These are phyloP conservation scores for Macrolepiota albuminosa DNA, from an alignment of 768 basidiomycete species.

Conservation along the genomic window DNA sequence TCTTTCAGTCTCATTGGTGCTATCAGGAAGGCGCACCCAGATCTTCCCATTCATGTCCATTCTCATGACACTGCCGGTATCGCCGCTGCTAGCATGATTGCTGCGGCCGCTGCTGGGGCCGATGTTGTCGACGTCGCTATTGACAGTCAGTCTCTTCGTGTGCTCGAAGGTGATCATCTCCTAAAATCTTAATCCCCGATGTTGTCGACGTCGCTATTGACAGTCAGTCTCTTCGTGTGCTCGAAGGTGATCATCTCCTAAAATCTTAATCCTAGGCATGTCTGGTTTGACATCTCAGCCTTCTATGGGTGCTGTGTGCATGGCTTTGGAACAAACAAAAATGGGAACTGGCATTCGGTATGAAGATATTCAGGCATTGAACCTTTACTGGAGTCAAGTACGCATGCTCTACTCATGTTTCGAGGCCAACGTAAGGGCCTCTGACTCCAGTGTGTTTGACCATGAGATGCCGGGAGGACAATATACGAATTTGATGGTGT, in stretches of 20 bases:
- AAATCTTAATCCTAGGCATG: constrained; percentile 60
- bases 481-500: constrained; percentile 89
- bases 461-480: constrained; percentile 99
- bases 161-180: constrained; percentile 1
- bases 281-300: constrained; percentile 98
- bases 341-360: constrained; percentile 96
- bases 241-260: constrained; percentile 4
- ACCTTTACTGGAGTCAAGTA: constrained; percentile 97
- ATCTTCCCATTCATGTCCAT: constrained; percentile 98
- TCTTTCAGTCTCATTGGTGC: constrained; percentile 77
- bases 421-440: constrained; percentile 96
- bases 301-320: constrained; percentile 96
- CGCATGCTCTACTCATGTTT: constrained; percentile 94
- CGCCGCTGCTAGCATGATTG: constrained; percentile 95
- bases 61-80: constrained; percentile 99
- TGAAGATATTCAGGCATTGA: constrained; percentile 95
- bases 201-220: constrained; percentile 98
- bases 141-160: constrained; percentile 65
- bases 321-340: constrained; percentile 90
- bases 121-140: constrained; percentile 98
- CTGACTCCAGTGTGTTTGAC: constrained; percentile 97
- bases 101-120: constrained; percentile 93
- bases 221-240: constrained; percentile 49
- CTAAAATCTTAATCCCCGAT: constrained; percentile 43
- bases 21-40: constrained; percentile 93